These are phyloP conservation scores for Phytophthora crassamura DNA, from an alignment of 352 stramenopile species.

Conservation along the genomic window DNA sequence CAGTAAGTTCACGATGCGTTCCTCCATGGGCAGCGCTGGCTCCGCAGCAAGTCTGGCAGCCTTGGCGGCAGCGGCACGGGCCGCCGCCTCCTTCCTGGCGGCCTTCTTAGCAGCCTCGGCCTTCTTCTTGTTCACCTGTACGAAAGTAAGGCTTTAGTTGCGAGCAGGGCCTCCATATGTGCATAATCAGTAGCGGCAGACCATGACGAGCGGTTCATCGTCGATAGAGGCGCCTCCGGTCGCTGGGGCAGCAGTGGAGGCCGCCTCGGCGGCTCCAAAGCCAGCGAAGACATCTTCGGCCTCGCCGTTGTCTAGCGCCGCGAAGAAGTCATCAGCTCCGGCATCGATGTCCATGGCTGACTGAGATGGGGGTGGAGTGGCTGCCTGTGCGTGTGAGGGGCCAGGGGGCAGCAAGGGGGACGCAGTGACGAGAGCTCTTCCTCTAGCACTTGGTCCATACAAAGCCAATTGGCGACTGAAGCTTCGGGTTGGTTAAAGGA, in stretches of 20 bases:
- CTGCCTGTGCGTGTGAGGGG: conserved; percentile 10
- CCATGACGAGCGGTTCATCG: conserved; percentile 44
- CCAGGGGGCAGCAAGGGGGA: conserved; percentile 9
- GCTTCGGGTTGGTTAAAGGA: not conserved
- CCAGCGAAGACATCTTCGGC: conserved; percentile 63
- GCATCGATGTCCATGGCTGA: conserved; percentile 75
- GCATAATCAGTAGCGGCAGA: not conserved
- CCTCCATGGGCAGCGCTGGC: conserved; percentile 81
- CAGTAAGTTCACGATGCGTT: conserved; percentile 88
- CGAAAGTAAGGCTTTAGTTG: too few relatives aligned
- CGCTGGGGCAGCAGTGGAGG: conserved; percentile 1
- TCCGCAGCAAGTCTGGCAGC: conserved; percentile 47
- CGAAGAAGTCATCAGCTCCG: conserved; percentile 84
- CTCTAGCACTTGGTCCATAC: conserved; percentile 22
- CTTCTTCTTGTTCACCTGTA: conserved; percentile 55
- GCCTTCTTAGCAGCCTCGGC: conserved; percentile 47
- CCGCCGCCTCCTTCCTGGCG: conserved; percentile 49
- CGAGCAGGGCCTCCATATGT: not conserved
- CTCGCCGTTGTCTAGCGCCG: conserved; percentile 71
- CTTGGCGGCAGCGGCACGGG: conserved; percentile 42
- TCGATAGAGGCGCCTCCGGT: conserved; percentile 29
- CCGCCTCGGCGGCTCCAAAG: conserved; percentile 49
- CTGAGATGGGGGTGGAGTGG: not conserved
- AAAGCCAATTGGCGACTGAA: conserved; percentile 37
- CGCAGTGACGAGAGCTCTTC: not conserved